Base-by-base conservation (phyloP, 805 yeast genomes). In the Saccharomycopsis babjevae region DNA sequence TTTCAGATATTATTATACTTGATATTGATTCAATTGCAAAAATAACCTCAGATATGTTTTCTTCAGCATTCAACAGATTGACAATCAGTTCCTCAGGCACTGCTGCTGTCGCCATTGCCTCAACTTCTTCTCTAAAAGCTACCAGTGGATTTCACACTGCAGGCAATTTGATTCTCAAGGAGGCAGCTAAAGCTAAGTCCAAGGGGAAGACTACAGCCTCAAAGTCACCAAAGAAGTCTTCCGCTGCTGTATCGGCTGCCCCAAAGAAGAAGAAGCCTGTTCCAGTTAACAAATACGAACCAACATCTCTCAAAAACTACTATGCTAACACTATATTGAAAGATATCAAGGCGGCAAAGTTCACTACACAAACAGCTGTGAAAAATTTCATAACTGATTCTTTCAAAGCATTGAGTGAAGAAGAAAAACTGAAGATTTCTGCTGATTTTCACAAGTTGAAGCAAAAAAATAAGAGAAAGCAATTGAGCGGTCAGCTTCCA, bases 301-400 rank as follows among this genome's bases (percentile, higher is more conserved):
- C 50, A n/a, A 50, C 57, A 5, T 56, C 59, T 16, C 30, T 57
- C 1, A 56, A 43, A 39, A 42, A 50, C 15, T 34, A 40, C 30
- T 61, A 32, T 28, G 61, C 59, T 28, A 61, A 61, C 16, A 25
- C 60, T 11, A 61, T 61, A 5, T n/a, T 59, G 16, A 39, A 56
- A n/a, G 61, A 59, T 16, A 16, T 61, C 7, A 59, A 36, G 25
- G 57, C 36, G 5, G 57, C 57, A 46, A 62, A 62, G 38, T 57
- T 59, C 50, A 59, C 59, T 16, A 20, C 58, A 16, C 50, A 62
- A 34, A 52, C 54, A 15, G 56, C 58, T 18, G 18, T 62, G 5
- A 38, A 56, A 2, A 42, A 43, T 10, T 62, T 40, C 22, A 39
- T 62, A 18, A 42, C 40, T 15, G 43, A 43, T 22, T 39, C 39